A percentile compares a stretch with the other conserved stretches of the same genome.
These are phyloP conservation scores for Mucor lusitanicus DNA, from an alignment of 371 early-diverging fungal genomes.

Conservation along the genomic window DNA sequence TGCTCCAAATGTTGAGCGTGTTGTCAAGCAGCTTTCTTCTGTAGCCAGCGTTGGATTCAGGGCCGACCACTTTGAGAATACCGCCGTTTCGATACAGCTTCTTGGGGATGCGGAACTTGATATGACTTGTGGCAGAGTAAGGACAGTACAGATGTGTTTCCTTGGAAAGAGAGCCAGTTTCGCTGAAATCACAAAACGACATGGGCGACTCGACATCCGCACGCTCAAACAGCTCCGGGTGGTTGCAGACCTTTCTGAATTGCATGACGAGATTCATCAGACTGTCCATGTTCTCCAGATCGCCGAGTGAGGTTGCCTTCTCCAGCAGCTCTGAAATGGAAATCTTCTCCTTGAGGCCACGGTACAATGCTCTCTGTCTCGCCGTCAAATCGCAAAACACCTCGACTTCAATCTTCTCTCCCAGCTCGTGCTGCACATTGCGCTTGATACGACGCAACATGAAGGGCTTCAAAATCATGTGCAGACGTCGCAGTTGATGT, in stretches of 20 bases:
- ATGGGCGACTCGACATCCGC: constrained; percentile 82
- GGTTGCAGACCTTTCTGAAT: constrained; percentile 98
- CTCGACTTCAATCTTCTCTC: constrained; percentile 90
- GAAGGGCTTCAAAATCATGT: constrained; percentile 98
- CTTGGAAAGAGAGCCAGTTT: constrained; percentile 64
- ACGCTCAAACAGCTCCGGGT: constrained; percentile 98
- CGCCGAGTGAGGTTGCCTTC: constrained; percentile 67
- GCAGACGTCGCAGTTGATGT: constrained; percentile 88
- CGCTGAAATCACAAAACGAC: constrained; percentile 62
- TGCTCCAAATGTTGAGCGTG: constrained; percentile 61
- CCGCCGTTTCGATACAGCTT: constrained; percentile 70
- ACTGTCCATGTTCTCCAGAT: constrained; percentile 70
- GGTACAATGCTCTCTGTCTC: constrained; percentile 80
- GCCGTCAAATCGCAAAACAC: constrained; percentile 85
- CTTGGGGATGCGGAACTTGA: constrained; percentile 69
- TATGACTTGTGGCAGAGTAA: constrained; percentile 65
- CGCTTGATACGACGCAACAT: constrained; percentile 98
- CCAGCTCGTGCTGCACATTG: constrained; percentile 95
- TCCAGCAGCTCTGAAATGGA: constrained; percentile 82
- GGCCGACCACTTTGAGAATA: constrained; percentile 43
- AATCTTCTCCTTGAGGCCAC: constrained; percentile 79
- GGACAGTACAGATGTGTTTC: constrained; percentile 60
- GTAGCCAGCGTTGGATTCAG: constrained; percentile 55
- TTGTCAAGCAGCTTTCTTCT: constrained; percentile 54
- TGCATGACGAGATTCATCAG: constrained; percentile 98